Evolutionary conservation across 2,329 filamentous ascomycete genomes (phyloP).

Genomic region (Claviceps sp.): DNA sequence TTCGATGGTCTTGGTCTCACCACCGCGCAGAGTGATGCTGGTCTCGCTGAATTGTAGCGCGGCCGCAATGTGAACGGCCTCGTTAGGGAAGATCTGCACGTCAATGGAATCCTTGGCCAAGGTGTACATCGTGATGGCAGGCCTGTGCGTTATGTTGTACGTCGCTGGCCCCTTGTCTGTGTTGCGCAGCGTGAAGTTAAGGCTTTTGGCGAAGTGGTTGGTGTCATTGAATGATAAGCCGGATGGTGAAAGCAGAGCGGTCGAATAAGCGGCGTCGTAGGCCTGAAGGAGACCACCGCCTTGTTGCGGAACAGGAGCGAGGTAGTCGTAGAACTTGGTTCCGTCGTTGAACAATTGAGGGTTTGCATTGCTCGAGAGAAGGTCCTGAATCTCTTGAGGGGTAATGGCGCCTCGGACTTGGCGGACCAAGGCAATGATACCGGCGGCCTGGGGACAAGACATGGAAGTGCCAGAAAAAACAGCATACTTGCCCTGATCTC

Average conservation of each 20-base stretch:
- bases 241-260: conserved; percentile 37
- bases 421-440: conserved; percentile 38
- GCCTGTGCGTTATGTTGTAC: conserved; percentile 37
- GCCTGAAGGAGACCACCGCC: conserved; percentile 48
- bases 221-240: conserved; percentile 53
- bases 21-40: conserved; percentile 2
- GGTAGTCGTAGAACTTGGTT: conserved; percentile 18
- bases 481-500: conserved; percentile 31
- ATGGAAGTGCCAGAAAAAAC: conserved; percentile 46
- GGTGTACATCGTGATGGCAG: conserved; percentile 41
- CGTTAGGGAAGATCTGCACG: conserved; percentile 31
- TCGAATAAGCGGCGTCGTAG: conserved; percentile 42
- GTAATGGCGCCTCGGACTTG: conserved; percentile 37
- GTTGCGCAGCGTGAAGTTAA: conserved; percentile 44
- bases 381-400: conserved; percentile 33
- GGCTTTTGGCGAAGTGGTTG: conserved; percentile 34
- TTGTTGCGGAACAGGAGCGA: conserved; percentile 46
- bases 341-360: conserved; percentile 36
- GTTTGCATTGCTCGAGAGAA: conserved; percentile 35
- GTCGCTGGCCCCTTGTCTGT: conserved; percentile 31
- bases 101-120: conserved; percentile 19
- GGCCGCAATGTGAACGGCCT: conserved; percentile 27
- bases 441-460: conserved; percentile 43
- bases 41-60: conserved; percentile 10
- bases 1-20: conserved; percentile 2